Conservation (phyloP, 345 rosid genomes). For the Bruguiera gymnorhiza region DNA sequence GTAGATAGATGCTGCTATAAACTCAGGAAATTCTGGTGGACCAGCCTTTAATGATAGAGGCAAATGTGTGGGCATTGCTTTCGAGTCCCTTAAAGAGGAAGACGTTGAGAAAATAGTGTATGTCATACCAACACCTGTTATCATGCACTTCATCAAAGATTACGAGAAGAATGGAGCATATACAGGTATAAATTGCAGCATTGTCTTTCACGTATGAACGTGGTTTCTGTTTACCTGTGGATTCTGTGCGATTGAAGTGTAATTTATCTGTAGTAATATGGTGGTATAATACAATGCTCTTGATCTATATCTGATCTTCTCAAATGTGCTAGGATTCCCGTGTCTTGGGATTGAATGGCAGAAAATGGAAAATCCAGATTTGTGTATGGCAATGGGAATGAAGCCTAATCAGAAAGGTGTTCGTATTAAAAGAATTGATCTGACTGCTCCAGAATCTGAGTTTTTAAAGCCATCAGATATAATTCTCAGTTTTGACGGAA, state of each 20-base stretch:
- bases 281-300: background rate
- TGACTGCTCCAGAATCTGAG: conserved; percentile 80
- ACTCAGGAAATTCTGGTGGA: conserved; percentile 96
- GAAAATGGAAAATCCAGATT: conserved; percentile 97
- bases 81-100: conserved; percentile 92
- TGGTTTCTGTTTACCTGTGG: background rate
- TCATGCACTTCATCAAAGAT: conserved; percentile 81
- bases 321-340: conserved; percentile 64
- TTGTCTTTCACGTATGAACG: background rate
- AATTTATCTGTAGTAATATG: background rate
- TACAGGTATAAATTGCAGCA: conserved; percentile 49
- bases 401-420: conserved; percentile 81
- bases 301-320: background rate
- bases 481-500: conserved; percentile 84
- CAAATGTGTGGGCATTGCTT: conserved; percentile 87
- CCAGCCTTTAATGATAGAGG: conserved; percentile 95
- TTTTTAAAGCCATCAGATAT: conserved; percentile 82
- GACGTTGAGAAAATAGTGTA: conserved; percentile 94
- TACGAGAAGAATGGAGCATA: conserved; percentile 83
- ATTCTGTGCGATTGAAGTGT: background rate
- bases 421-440: conserved; percentile 85
- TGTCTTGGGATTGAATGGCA: conserved; percentile 97
- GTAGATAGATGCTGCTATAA: conserved; percentile 96
- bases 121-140: conserved; percentile 94
- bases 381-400: conserved; percentile 84